Base-by-base conservation (phyloP, 306 rosid species). In the Trifolium repens region DNA sequence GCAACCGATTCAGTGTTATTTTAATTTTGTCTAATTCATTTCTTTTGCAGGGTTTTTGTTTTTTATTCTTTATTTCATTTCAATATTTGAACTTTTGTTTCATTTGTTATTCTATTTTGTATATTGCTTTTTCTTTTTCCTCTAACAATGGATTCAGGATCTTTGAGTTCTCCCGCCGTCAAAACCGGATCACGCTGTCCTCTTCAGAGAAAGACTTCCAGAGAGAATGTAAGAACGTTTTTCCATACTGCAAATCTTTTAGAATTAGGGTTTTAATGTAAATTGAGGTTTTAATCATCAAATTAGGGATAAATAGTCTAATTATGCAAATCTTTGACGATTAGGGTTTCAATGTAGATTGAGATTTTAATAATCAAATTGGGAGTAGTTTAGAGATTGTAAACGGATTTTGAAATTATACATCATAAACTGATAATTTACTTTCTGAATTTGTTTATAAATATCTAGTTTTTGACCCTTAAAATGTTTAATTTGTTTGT, bases 101-200 rank as follows among this genome's bases (percentile, higher is more conserved):
- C 1, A 3, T 15, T 59, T 42, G 1, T 8, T 17, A 10, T 22
- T 17, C 2, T 60, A 35, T 68, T 78, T 53, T 49, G 24, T n/a
- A 9, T 71, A 49, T 49, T 24, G 6, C 61, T 17, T 4, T 32
- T 32, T 32, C 6, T 63, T 71, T 5, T 24, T n/a, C 4, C 7
- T 3, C 43, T 74, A 69, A 69, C 79, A 12, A 82, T 87, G 88
- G 87, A 77, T 73, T 67, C 88, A 87, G 88, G 90, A 16, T 76
- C 80, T 30, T 19, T 80, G 79, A 79, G 75, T 85, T 80, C 87
- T 22, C 49, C 80, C 0, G 57, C 72, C 70, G 17, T 69, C 53
- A 73, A 81, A 60, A 9, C 76, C 47, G 34, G 34, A 15, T 53
- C 79, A 9, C 82, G 84, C 47, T 72, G 14, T 78, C 91, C 88